These are phyloP conservation scores for Colletotrichum brevisporum DNA, from an alignment of 2,329 filamentous ascomycete genomes.

Conservation along the genomic window DNA sequence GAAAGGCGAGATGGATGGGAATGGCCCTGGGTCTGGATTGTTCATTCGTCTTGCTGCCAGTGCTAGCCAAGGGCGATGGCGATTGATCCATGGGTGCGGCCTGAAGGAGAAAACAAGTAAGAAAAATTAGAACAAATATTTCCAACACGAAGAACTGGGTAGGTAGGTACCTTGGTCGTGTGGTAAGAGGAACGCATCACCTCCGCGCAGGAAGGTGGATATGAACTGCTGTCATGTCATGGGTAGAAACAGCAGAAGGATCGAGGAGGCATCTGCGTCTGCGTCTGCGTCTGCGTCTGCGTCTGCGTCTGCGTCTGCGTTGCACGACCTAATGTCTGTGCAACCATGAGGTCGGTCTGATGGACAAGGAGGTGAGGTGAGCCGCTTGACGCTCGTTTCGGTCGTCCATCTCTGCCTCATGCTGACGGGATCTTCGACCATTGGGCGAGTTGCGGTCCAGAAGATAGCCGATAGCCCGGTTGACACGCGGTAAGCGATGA, in stretches of 20 bases:
- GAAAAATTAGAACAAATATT: background rate
- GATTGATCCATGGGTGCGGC: background rate
- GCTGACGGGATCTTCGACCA: background rate
- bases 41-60: background rate
- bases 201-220: conserved; percentile 20
- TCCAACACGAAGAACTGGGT: background rate
- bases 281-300: background rate
- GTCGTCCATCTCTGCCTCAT: background rate
- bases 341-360: conserved; percentile 7
- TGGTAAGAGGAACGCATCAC: background rate
- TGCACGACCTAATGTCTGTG: background rate
- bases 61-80: background rate
- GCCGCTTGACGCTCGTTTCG: conserved; percentile 11
- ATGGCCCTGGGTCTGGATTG: background rate
- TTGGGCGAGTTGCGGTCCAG: background rate
- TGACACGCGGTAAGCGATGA: background rate
- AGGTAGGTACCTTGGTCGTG: background rate
- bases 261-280: conserved; percentile 28
- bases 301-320: conserved; percentile 17
- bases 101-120: conserved; percentile 20
- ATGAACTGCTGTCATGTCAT: conserved; percentile 17
- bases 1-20: background rate
- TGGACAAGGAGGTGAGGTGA: background rate
- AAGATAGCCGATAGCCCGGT: background rate
- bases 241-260: conserved; percentile 30